Evolutionary conservation across 2,329 filamentous ascomycete genomes (phyloP).

Genomic region (Calonectria pseudoreteaudii): DNA sequence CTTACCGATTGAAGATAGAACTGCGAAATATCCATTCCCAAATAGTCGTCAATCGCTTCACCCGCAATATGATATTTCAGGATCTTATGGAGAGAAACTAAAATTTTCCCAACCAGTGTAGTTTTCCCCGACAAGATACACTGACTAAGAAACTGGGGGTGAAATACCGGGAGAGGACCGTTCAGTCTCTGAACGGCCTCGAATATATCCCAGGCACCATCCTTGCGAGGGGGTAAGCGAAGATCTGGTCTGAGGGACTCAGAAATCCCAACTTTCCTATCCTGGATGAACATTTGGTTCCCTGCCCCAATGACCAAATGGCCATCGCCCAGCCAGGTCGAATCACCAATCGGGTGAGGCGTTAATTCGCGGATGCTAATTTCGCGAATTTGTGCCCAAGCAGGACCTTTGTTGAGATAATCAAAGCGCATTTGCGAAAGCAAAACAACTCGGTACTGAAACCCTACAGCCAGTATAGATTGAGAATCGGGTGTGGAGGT

Average conservation of each 20-base stretch:
- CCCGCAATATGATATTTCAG: slow-evolving; percentile 88
- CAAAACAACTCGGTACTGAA: slow-evolving; percentile 85
- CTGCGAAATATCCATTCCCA: slow-evolving; percentile 74
- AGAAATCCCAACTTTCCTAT: slow-evolving; percentile 76
- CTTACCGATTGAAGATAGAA: slow-evolving; percentile 59
- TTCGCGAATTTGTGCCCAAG: slow-evolving; percentile 87
- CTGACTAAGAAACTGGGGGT: slow-evolving; percentile 90
- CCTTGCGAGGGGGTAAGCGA: slow-evolving; percentile 60
- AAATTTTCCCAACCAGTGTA: slow-evolving; percentile 75
- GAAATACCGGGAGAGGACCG: slow-evolving; percentile 88
- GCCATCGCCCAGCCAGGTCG: slow-evolving; percentile 88
- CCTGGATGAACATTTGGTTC: slow-evolving; percentile 90
- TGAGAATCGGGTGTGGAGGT: slow-evolving; percentile 90
- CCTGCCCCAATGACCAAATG: slow-evolving; percentile 89
- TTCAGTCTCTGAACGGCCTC: slow-evolving; percentile 87
- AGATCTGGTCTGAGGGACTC: slow-evolving; percentile 68
- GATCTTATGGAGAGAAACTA: slow-evolving; percentile 78
- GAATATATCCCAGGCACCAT: slow-evolving; percentile 76
- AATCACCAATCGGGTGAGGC: slow-evolving; percentile 91
- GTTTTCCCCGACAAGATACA: slow-evolving; percentile 86
- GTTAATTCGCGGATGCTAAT: slow-evolving; percentile 85
- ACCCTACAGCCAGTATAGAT: slow-evolving; percentile 91
- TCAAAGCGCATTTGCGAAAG: slow-evolving; percentile 91
- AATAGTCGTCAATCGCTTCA: slow-evolving; percentile 81
- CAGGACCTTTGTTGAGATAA: slow-evolving; percentile 88